phyloP scores from a whole-genome alignment of 805 yeast species.

The Lipomyces starkeyi region DNA sequence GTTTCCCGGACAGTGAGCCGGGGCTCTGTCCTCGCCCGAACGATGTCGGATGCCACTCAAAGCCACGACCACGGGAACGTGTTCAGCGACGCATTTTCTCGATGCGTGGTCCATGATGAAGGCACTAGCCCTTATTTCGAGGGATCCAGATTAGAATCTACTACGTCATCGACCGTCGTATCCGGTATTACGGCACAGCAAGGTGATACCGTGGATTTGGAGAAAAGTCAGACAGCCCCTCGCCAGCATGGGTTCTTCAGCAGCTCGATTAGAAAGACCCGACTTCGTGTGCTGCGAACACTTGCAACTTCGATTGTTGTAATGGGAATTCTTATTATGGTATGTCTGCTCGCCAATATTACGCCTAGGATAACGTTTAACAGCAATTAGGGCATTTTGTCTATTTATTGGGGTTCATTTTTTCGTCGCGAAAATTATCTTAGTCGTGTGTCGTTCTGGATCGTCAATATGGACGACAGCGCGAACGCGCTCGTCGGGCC shows the following conservation, averaged over 20 bases:
- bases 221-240: conserved; percentile 4
- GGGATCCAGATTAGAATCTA: too few species aligned
- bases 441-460: conserved; percentile 49
- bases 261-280: conserved; percentile 9
- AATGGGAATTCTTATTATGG: conserved; percentile 23
- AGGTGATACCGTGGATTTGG: neutral
- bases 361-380: neutral
- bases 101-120: conserved; percentile 4
- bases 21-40: conserved; percentile 3
- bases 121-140: conserved; percentile 5
- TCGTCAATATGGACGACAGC: conserved; percentile 49
- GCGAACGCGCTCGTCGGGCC: conserved; percentile 45
- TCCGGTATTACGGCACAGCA: neutral
- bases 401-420: conserved; percentile 59
- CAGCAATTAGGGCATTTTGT: conserved; percentile 45
- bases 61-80: conserved; percentile 1
- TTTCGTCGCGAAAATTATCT: conserved; percentile 45
- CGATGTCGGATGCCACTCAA: conserved; percentile 1
- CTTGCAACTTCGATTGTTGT: conserved; percentile 2
- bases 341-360: neutral
- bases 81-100: neutral
- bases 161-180: neutral
- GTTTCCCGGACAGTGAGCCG: neutral
- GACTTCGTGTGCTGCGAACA: conserved; percentile 6
- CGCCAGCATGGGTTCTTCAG: conserved; percentile 27